Conservation (phyloP, 2,329 filamentous ascomycete species). For the Cercospora canescens region DNA sequence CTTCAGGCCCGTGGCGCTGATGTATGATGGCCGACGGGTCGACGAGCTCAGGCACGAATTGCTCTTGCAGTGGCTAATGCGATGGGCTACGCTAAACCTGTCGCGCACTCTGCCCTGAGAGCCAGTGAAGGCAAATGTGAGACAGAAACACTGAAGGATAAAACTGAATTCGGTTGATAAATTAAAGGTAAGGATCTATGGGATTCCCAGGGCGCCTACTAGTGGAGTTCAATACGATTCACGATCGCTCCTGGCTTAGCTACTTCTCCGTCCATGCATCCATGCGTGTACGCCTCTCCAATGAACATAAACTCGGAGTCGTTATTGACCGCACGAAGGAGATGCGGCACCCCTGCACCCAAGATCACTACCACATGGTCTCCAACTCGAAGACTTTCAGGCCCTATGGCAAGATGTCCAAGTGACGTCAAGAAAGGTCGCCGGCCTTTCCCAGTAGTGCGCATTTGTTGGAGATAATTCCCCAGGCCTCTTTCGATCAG, state of each 20-base stretch:
- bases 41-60: not conserved
- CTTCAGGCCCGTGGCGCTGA: not conserved
- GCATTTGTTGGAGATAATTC: not conserved
- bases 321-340: not conserved
- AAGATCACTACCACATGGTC: not conserved
- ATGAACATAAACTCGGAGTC: not conserved
- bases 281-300: conserved; percentile 15
- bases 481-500: not conserved
- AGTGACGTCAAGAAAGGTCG: not conserved
- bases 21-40: not conserved
- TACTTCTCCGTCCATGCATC: conserved; percentile 13
- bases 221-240: not conserved
- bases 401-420: not conserved
- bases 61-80: not conserved
- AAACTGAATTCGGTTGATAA: too few species aligned
- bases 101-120: too few species aligned
- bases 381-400: not conserved
- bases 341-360: not conserved
- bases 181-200: too few species aligned
- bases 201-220: too few species aligned
- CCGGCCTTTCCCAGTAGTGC: not conserved
- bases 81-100: too few species aligned
- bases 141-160: too few species aligned
- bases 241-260: not conserved
- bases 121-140: too few species aligned